Percentiles rank a stretch among this genome's conserved stretches.
These are phyloP conservation scores for Wickerhamiella allomyrinae DNA, from an alignment of 805 yeast genomes.

Conservation along the genomic window DNA sequence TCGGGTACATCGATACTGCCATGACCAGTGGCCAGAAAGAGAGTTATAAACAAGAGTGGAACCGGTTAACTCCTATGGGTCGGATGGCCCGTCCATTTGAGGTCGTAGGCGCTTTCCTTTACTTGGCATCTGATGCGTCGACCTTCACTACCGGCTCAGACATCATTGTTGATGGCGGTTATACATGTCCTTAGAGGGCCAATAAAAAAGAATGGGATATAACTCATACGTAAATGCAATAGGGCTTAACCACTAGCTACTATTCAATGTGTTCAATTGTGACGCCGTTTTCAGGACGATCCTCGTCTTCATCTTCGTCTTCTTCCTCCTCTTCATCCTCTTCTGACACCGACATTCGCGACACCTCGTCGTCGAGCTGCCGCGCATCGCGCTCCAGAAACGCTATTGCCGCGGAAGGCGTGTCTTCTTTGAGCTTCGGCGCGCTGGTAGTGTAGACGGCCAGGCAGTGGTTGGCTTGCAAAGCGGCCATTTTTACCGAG, in stretches of 20 bases:
- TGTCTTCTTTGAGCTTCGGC: neutral
- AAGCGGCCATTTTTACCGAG: neutral
- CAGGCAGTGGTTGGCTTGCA: neutral
- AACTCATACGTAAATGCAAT: no score
- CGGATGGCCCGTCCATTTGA: conserved; percentile 46
- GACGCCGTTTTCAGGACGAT: neutral
- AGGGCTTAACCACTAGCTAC: no score
- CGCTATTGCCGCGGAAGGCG: neutral
- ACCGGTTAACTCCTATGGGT: conserved; percentile 32
- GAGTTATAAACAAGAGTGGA: conserved; percentile 36
- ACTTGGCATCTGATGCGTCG: conserved; percentile 69
- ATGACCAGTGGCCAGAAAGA: conserved; percentile 36
- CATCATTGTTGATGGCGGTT: conserved; percentile 68
- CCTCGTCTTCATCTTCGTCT: no score
- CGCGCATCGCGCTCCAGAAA: neutral
- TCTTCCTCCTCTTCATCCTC: neutral
- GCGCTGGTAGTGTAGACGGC: neutral
- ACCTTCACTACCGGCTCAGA: conserved; percentile 74
- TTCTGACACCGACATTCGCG: neutral
- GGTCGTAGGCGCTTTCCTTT: conserved; percentile 66
- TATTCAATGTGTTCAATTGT: neutral
- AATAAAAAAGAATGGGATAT: no score
- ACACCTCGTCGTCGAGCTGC: neutral
- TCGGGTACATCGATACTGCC: conserved; percentile 71
- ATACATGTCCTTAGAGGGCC: no score